phyloP scores from a whole-genome alignment of 495 filamentous ascomycete species.

The Tuber calosporum region DNA sequence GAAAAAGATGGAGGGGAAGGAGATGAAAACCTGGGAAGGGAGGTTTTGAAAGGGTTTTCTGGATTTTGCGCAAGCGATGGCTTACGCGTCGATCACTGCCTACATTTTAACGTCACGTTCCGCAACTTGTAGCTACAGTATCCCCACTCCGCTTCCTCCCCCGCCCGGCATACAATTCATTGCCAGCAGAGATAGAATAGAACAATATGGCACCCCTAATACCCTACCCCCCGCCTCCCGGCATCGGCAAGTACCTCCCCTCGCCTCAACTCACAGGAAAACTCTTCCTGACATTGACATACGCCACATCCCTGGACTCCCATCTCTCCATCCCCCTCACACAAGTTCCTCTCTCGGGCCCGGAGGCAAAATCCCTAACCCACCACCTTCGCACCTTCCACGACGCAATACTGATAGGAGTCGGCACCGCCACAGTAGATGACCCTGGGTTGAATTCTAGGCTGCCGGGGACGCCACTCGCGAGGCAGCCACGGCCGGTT shows the following conservation, averaged over 20 bases:
- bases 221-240: not conserved
- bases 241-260: constrained; percentile 22
- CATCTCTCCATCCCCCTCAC: constrained; percentile 67
- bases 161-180: not conserved
- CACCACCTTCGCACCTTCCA: constrained; percentile 78
- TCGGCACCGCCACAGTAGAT: constrained; percentile 74
- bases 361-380: constrained; percentile 78
- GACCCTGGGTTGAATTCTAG: constrained; percentile 78
- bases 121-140: not conserved
- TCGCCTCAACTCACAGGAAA: constrained; percentile 8
- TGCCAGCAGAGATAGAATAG: not conserved
- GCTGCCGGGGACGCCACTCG: constrained; percentile 52
- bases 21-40: not conserved
- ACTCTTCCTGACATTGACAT: constrained; percentile 67
- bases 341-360: constrained; percentile 72
- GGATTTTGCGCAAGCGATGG: not conserved
- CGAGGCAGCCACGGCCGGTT: constrained; percentile 66
- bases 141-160: not conserved
- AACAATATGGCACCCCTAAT: not conserved
- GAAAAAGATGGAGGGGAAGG: not conserved
- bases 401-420: constrained; percentile 76
- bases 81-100: not conserved
- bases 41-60: not conserved
- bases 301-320: constrained; percentile 81
- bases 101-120: not conserved